These are phyloP conservation scores for Pythium brassicae DNA, from an alignment of 352 stramenopile species.

Conservation along the genomic window DNA sequence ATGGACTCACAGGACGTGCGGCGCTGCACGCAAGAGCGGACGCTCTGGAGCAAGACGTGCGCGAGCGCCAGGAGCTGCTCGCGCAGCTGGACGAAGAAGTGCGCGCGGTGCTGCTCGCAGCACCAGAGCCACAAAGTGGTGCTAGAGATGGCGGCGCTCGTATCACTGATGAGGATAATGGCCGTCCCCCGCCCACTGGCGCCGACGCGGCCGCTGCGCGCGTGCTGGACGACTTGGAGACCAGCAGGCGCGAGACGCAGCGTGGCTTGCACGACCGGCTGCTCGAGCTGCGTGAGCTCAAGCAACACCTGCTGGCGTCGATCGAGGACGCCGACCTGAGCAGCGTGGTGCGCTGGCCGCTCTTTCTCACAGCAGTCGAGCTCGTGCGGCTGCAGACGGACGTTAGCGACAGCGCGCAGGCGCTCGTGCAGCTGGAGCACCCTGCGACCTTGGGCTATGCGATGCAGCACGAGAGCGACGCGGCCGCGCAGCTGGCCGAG, in stretches of 20 bases:
- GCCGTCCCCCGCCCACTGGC: background rate
- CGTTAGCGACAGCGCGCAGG: slow-evolving; percentile 10
- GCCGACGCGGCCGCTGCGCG: no score
- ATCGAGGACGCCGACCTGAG: slow-evolving; percentile 55
- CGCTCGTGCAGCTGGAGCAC: slow-evolving; percentile 24
- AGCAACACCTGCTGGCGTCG: slow-evolving; percentile 48
- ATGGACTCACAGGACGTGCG: slow-evolving; percentile 7
- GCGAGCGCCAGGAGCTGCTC: slow-evolving; percentile 30
- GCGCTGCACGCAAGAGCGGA: slow-evolving; percentile 29
- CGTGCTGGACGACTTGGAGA: slow-evolving; percentile 20
- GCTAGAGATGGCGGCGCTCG: slow-evolving; percentile 9
- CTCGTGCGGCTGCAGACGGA: slow-evolving; percentile 16
- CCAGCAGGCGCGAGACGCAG: slow-evolving; percentile 16
- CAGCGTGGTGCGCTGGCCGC: slow-evolving; percentile 40
- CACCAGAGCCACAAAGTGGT: background rate
- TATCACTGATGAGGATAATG: slow-evolving; percentile 9
- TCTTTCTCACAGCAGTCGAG: slow-evolving; percentile 48
- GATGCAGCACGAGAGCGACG: slow-evolving; percentile 37
- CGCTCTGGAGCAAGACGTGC: slow-evolving; percentile 25
- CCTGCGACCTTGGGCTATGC: slow-evolving; percentile 40
- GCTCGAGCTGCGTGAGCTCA: slow-evolving; percentile 26
- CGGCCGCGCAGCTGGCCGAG: slow-evolving; percentile 24
- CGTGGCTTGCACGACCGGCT: slow-evolving; percentile 29
- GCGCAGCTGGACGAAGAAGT: slow-evolving; percentile 37
- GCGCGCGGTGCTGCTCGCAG: background rate